Evolutionary conservation across 306 rosid genomes (phyloP).

Genomic region (Sicyos edulis): DNA sequence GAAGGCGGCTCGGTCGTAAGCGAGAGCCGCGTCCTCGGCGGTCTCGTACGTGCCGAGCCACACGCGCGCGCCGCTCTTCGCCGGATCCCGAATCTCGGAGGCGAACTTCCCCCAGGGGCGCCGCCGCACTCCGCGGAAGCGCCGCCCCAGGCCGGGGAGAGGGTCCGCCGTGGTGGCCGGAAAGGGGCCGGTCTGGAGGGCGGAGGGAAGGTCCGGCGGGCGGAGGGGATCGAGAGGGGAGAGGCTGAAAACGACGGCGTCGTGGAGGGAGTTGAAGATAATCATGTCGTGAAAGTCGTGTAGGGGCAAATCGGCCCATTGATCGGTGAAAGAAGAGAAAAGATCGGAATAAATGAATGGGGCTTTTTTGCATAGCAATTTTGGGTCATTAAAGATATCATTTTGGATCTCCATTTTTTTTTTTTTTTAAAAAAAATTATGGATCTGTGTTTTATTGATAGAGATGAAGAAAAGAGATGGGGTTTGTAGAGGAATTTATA

Average conservation of each 20-base stretch:
- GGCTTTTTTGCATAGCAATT: not conserved
- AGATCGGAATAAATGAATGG: not conserved
- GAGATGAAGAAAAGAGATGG: not conserved
- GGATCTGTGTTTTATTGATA: not conserved
- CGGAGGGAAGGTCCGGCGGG: not conserved
- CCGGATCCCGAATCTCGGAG: conserved; percentile 55
- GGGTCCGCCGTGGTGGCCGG: not conserved
- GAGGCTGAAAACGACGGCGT: conserved; percentile 38
- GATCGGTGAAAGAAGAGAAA: conserved; percentile 24
- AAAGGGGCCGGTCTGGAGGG: conserved; percentile 1
- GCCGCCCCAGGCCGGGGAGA: conserved; percentile 19
- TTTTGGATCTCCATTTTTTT: not conserved
- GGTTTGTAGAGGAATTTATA: not conserved
- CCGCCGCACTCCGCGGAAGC: conserved; percentile 47
- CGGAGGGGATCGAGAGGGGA: conserved; percentile 28
- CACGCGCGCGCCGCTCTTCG: conserved; percentile 43
- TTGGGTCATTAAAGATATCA: not conserved
- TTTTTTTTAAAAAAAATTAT: not conserved
- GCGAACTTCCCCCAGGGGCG: conserved; percentile 59
- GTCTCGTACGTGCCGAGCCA: conserved; percentile 65
- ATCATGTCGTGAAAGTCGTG: conserved; percentile 46
- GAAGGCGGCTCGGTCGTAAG: conserved; percentile 54
- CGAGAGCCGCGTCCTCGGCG: conserved; percentile 56
- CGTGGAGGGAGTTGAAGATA: conserved; percentile 35
- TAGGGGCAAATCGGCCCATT: conserved; percentile 43